Evolutionary conservation across 805 yeast genomes (phyloP), one percentile per base, ranked within the genome.

Genomic region (Nakazawaea wickerhamii): DNA sequence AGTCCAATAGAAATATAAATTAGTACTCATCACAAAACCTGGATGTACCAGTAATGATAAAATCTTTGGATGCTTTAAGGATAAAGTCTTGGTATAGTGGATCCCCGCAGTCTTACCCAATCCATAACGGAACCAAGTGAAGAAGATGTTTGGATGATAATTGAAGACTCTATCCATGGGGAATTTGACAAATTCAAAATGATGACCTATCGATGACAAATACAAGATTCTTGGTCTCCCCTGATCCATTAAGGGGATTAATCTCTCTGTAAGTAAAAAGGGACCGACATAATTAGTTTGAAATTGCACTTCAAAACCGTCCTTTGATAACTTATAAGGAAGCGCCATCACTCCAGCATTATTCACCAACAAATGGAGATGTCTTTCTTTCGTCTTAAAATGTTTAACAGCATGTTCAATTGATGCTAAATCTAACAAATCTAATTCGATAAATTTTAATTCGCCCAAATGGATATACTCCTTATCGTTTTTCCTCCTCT

Each of bases 21-120:
- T 81, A 2, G 95, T 81, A 52, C 80, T 79, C 84, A 87, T 81
- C n/a, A 85, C 86, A 49, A 85, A 72, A 0, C 96, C 96, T 0
- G 95, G 95, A 53, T 86, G 90, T 3, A 85, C 84, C 2, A 87
- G 71, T 28, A 77, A 59, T 44, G 81, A 77, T 30, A 80, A 58
- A 8, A 86, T 67, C 15, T 77, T 70, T 0, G 95, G 93, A 55
- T 84, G 71, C 45, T 79, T 71, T 28, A 76, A 64, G 0, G 91
- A 75, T 18, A 87, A 60, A 58, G 79, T 68, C 50, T 77, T 77
- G 53, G 79, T 73, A 53, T 79, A 75, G 51, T 87, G 96, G 34
- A 86, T 85, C 0, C 85, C 84, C 0, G 84, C 82, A 1, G 84
- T 77, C 55, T 87, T 87, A 11, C 93, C 85, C 60, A 77, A 61